A percentile compares a stretch with the other conserved stretches of the same genome.
Conservation (phyloP, 2,329 filamentous ascomycete species). For the Diaporthe sp. region DNA sequence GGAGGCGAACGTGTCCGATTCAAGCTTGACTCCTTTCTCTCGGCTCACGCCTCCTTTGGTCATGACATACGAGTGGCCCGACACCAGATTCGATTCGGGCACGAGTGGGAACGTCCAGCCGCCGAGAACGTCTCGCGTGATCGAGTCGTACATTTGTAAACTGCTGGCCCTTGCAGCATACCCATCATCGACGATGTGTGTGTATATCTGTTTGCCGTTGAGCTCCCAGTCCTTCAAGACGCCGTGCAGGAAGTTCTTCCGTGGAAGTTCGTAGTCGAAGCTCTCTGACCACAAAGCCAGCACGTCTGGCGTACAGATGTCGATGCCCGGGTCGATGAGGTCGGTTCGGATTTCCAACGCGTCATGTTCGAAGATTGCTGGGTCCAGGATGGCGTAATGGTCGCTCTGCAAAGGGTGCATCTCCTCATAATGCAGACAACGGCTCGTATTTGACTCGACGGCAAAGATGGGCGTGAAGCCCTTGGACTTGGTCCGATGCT, state of each 20-base stretch:
- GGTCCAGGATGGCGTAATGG: conserved; percentile 79
- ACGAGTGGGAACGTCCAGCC: conserved; percentile 91
- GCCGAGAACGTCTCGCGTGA: conserved; percentile 87
- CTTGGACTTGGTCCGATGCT: conserved; percentile 82
- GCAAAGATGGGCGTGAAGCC: conserved; percentile 86
- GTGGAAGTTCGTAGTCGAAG: conserved; percentile 84
- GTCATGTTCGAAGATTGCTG: conserved; percentile 78
- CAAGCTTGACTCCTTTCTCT: conserved; percentile 82
- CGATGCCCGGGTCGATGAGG: conserved; percentile 92
- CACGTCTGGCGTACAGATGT: conserved; percentile 97
- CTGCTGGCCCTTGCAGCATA: conserved; percentile 91
- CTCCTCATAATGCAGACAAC: conserved; percentile 95
- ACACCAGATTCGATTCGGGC: conserved; percentile 88
- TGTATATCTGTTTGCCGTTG: conserved; percentile 96
- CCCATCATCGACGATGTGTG: conserved; percentile 83
- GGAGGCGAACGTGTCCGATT: conserved; percentile 77
- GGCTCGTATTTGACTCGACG: conserved; percentile 81
- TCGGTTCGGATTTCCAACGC: conserved; percentile 89
- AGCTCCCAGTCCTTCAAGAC: conserved; percentile 97
- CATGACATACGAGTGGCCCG: conserved; percentile 81
- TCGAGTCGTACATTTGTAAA: conserved; percentile 88
- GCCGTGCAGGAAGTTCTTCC: conserved; percentile 82
- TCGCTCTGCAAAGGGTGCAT: conserved; percentile 77
- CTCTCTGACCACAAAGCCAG: conserved; percentile 96
- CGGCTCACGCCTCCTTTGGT: conserved; percentile 79